phyloP scores from a whole-genome alignment of 1,139 yeast genomes.

The Geotrichum europaeum region DNA sequence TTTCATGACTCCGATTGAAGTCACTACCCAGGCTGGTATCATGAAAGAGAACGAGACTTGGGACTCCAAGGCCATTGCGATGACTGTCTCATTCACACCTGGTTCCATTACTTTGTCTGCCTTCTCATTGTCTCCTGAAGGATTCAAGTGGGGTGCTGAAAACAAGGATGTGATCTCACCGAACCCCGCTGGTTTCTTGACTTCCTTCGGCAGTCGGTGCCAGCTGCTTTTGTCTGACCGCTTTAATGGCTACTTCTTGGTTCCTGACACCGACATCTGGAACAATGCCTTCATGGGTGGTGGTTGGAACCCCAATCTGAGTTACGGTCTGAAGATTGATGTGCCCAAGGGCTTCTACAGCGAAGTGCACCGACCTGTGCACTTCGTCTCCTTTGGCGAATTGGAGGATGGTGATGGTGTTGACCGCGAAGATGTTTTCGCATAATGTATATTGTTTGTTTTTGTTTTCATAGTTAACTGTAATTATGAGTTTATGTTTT shows the following conservation, averaged over 20 bases:
- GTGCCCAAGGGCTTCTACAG: slow-evolving; percentile 78
- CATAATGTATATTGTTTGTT: slow-evolving; percentile 32
- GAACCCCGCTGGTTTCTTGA: slow-evolving; percentile 58
- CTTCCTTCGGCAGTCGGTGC: slow-evolving; percentile 53
- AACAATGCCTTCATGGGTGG: slow-evolving; percentile 87
- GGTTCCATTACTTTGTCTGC: slow-evolving; percentile 81
- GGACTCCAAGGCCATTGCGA: slow-evolving; percentile 44
- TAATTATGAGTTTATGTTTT: neutral
- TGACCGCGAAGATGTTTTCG: slow-evolving; percentile 66
- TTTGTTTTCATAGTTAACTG: neutral
- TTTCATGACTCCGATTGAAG: slow-evolving; percentile 63
- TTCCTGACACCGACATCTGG: slow-evolving; percentile 85
- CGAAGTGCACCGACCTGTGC: slow-evolving; percentile 82
- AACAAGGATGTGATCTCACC: slow-evolving; percentile 51
- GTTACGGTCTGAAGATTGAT: slow-evolving; percentile 65
- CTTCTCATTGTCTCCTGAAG: slow-evolving; percentile 54
- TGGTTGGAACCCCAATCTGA: slow-evolving; percentile 59
- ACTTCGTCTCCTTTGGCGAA: slow-evolving; percentile 69
- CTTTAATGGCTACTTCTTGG: slow-evolving; percentile 75
- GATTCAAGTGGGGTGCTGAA: slow-evolving; percentile 68
- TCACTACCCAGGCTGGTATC: slow-evolving; percentile 53
- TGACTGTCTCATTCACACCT: slow-evolving; percentile 69
- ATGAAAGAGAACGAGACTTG: slow-evolving; percentile 34
- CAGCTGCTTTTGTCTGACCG: slow-evolving; percentile 73
- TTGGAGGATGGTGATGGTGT: slow-evolving; percentile 53